Base-by-base conservation (phyloP, 495 filamentous ascomycete genomes). In the Aspergillus hancockii region DNA sequence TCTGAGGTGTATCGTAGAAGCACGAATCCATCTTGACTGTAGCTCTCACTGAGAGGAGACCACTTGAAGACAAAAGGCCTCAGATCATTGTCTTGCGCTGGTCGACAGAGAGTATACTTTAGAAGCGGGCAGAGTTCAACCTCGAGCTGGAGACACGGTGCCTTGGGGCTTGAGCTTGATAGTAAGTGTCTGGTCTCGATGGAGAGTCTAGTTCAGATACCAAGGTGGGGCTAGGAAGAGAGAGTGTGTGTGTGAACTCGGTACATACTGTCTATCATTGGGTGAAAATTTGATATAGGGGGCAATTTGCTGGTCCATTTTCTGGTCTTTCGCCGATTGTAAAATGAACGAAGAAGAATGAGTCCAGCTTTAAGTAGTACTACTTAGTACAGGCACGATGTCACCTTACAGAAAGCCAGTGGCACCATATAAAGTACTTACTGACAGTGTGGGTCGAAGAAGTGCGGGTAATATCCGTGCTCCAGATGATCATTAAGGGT, bases 271-370 rank as follows among this genome's bases (percentile, higher is more conserved):
- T 41, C 38, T 41, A 41, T 41, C 38, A 16, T 18, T 41, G 38
- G 38, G 16, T 41, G 38, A 41, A n/a, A 41, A 41, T 41, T 41
- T 41, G 38, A 41, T 41, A 18, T 41, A n/a, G 16, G 38, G 16
- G 38, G 38, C 16, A 41, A 41, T 41, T 41, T 41, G 38, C 38
- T 41, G 38, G 38, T 41, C 38, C 38, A 41, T 41, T 41, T 41
- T 41, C 16, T 14, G 38, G 14, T 41, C 38, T 41, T 41, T 41
- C 38, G 16, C 38, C 38, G 38, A 41, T 41, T 41, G 38, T 41
- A 41, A 41, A 41, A 41, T 41, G 16, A 41, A n/a, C 16, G 38
- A 41, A 18, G 16, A 41, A 41, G 38, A 41, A 41, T 41, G 16
- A 41, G 38, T 41, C 38, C 38, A 7, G 38, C 38, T 41, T 41